phyloP scores from a whole-genome alignment of 2,329 filamentous ascomycete species.

The Alternaria solani region DNA sequence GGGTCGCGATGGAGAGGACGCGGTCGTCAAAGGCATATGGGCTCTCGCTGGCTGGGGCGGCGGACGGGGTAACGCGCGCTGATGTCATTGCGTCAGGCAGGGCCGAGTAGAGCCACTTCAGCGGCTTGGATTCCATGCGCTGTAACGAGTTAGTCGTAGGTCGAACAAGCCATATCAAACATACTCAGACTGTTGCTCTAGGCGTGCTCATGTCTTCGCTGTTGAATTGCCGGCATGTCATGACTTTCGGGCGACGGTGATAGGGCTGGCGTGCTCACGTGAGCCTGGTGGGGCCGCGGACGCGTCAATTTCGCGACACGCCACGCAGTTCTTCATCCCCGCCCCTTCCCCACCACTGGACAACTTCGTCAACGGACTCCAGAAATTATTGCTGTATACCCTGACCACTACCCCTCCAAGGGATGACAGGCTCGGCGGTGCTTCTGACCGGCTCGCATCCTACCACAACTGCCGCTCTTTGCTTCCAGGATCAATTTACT shows the following conservation, averaged over 20 bases:
- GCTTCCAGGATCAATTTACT: neutral
- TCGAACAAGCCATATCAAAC: neutral
- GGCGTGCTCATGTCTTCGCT: neutral
- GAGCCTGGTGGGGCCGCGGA: neutral
- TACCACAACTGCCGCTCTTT: neutral
- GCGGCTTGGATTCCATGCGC: neutral
- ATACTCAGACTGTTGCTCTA: neutral
- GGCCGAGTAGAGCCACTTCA: neutral
- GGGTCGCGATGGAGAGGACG: constrained; percentile 35
- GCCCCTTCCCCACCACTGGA: neutral
- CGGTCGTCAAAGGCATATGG: constrained; percentile 56
- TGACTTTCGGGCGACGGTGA: neutral
- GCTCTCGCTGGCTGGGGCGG: constrained; percentile 50
- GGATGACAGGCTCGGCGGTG: neutral
- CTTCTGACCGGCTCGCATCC: neutral
- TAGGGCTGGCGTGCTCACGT: neutral
- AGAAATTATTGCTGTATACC: neutral
- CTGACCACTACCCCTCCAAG: neutral
- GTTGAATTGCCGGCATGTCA: neutral
- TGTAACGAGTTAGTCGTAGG: neutral
- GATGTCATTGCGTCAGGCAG: neutral
- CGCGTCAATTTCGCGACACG: neutral
- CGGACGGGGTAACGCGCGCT: neutral
- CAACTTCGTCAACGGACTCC: neutral
- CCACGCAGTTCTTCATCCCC: neutral